Evolutionary conservation across 345 rosid genomes (phyloP).

Genomic region (Boechera retrofracta): DNA sequence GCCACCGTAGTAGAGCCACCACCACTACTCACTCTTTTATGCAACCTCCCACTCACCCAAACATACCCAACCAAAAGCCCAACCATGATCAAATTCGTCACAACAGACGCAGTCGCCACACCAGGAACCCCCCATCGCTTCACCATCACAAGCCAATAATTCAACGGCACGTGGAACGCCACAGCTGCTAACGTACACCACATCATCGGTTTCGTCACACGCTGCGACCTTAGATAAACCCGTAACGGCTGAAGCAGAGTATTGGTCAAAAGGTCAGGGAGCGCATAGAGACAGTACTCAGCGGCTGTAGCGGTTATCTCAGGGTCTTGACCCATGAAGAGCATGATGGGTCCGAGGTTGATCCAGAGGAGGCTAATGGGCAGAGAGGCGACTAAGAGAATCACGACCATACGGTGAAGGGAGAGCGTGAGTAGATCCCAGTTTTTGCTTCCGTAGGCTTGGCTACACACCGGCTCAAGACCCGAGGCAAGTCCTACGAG

Average conservation of each 20-base stretch:
- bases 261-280: conserved; percentile 92
- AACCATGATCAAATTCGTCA: conserved; percentile 88
- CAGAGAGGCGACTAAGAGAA: conserved; percentile 68
- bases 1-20: conserved; percentile 37
- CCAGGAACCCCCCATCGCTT: conserved; percentile 81
- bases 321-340: conserved; percentile 81
- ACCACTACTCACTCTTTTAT: conserved; percentile 55
- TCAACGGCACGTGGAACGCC: conserved; percentile 80
- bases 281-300: conserved; percentile 76
- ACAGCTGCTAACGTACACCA: conserved; percentile 87
- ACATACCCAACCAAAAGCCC: conserved; percentile 77
- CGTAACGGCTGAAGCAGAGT: conserved; percentile 83
- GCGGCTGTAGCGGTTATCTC: conserved; percentile 87
- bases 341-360: conserved; percentile 83
- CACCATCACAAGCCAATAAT: conserved; percentile 65
- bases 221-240: conserved; percentile 89
- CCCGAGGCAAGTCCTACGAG: conserved; percentile 93
- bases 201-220: conserved; percentile 93
- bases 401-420: conserved; percentile 85
- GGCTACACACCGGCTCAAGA: conserved; percentile 96
- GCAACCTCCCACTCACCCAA: conserved; percentile 64
- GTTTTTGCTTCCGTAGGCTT: conserved; percentile 90
- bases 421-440: conserved; percentile 90
- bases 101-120: conserved; percentile 92
- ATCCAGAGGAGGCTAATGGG: conserved; percentile 91